phyloP scores from a whole-genome alignment of 108 stramenopile species.

The Skeletonema menzelii region DNA sequence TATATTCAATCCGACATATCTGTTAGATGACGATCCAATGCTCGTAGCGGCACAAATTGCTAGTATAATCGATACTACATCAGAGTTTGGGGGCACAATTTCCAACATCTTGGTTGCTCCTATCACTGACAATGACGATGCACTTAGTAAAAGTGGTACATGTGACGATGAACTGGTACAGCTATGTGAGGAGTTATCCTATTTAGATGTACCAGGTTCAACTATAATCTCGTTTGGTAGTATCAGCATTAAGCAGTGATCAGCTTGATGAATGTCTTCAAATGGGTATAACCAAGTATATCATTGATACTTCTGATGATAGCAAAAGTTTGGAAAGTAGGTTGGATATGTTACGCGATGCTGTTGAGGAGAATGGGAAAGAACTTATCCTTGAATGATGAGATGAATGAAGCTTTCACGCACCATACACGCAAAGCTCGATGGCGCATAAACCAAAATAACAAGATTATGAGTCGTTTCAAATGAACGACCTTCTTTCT shows the following conservation, averaged over 20 bases:
- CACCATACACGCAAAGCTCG: no score
- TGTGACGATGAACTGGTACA: constrained; percentile 23
- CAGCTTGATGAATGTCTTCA: constrained; percentile 50
- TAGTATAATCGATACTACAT: constrained; percentile 25
- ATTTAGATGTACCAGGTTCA: constrained; percentile 58
- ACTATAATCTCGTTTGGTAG: constrained; percentile 54
- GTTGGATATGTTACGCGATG: no score
- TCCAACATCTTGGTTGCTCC: constrained; percentile 5
- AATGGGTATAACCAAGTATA: constrained; percentile 58
- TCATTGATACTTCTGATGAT: constrained; percentile 17
- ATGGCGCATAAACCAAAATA: no score
- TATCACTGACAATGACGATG: neutral
- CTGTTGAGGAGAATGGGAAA: no score
- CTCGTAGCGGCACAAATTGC: constrained; percentile 19
- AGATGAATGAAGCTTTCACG: no score
- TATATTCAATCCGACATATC: constrained; percentile 11
- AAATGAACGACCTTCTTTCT: no score
- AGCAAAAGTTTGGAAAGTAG: no score
- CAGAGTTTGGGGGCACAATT: neutral
- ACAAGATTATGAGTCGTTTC: no score
- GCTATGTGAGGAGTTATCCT: constrained; percentile 59
- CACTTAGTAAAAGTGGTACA: neutral
- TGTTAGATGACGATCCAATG: constrained; percentile 23
- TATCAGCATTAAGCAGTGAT: constrained; percentile 38
- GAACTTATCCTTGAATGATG: no score